phyloP scores from a whole-genome alignment of 2,329 filamentous ascomycete species.

The Akanthomyces muscarius region DNA sequence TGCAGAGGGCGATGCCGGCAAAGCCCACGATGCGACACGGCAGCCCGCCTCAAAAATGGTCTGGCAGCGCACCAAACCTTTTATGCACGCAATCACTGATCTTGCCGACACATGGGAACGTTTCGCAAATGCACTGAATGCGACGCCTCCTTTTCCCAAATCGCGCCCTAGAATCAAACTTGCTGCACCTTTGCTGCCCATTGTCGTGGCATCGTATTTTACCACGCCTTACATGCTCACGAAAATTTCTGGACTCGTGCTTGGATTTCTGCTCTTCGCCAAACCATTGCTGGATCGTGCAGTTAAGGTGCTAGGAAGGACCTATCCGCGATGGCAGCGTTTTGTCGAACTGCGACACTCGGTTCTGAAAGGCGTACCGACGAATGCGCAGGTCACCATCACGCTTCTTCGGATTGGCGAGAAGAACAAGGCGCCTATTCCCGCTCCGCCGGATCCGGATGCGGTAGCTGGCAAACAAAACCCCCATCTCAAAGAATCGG shows the following conservation, averaged over 20 bases:
- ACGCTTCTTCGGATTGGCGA: slow-evolving; percentile 80
- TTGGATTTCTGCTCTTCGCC: slow-evolving; percentile 77
- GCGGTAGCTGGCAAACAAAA: background rate
- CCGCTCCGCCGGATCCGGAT: slow-evolving; percentile 44
- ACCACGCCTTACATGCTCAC: slow-evolving; percentile 44
- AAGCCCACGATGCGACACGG: slow-evolving; percentile 67
- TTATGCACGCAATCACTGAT: slow-evolving; percentile 58
- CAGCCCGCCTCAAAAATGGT: slow-evolving; percentile 71
- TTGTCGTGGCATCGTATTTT: background rate
- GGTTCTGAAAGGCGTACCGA: slow-evolving; percentile 75
- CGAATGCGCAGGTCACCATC: slow-evolving; percentile 77
- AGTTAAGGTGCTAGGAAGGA: slow-evolving; percentile 55
- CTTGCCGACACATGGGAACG: slow-evolving; percentile 48
- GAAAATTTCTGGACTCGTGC: slow-evolving; percentile 61
- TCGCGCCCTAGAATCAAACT: slow-evolving; percentile 51
- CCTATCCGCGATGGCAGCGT: slow-evolving; percentile 69
- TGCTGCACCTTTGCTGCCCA: slow-evolving; percentile 47
- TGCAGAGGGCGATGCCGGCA: slow-evolving; percentile 32
- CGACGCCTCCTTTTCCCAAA: slow-evolving; percentile 58
- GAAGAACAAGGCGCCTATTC: slow-evolving; percentile 73
- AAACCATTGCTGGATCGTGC: slow-evolving; percentile 65
- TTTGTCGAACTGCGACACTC: slow-evolving; percentile 71
- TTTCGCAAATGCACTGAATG: slow-evolving; percentile 55
- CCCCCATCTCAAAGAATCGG: background rate
- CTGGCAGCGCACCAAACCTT: slow-evolving; percentile 69